These are phyloP conservation scores for Cruciata laevipes DNA, from an alignment of 257 asterid genomes.

Conservation along the genomic window DNA sequence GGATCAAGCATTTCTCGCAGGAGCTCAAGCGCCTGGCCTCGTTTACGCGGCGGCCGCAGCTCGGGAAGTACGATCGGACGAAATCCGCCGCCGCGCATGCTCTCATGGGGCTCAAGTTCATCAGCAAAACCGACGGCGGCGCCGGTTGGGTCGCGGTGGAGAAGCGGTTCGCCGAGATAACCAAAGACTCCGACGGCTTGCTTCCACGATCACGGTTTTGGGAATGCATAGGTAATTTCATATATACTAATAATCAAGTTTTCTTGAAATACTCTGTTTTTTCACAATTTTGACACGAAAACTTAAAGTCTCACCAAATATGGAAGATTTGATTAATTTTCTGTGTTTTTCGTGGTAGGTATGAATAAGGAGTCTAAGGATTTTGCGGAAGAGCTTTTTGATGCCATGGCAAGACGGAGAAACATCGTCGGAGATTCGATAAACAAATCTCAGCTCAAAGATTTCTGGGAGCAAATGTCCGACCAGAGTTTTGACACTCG, in stretches of 20 bases:
- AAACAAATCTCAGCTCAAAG: constrained; percentile 49
- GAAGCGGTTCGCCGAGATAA: constrained; percentile 53
- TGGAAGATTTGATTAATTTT: not conserved
- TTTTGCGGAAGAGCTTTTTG: constrained; percentile 69
- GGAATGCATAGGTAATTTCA: constrained; percentile 86
- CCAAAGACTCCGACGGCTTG: constrained; percentile 39
- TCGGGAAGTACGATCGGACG: constrained; percentile 41
- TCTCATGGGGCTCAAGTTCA: constrained; percentile 71
- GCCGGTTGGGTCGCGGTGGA: constrained; percentile 76
- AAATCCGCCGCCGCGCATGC: constrained; percentile 76
- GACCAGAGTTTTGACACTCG: constrained; percentile 84
- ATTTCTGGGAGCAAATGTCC: constrained; percentile 73
- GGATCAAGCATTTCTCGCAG: constrained; percentile 53
- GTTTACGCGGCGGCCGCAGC: constrained; percentile 30
- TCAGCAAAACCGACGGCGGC: constrained; percentile 65
- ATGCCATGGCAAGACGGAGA: constrained; percentile 63
- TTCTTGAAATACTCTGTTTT: too few species aligned
- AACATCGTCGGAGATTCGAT: constrained; percentile 50
- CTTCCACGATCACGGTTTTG: constrained; percentile 64
- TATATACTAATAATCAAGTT: not conserved
- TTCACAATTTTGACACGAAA: not conserved
- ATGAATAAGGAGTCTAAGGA: constrained; percentile 77
- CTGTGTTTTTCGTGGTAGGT: constrained; percentile 31
- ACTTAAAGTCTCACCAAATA: not conserved
- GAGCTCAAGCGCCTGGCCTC: constrained; percentile 72